A percentile compares a stretch with the other conserved stretches of the same genome.
These are phyloP conservation scores for Globisporangium carolinianum DNA, from an alignment of 352 stramenopile species.

Conservation along the genomic window DNA sequence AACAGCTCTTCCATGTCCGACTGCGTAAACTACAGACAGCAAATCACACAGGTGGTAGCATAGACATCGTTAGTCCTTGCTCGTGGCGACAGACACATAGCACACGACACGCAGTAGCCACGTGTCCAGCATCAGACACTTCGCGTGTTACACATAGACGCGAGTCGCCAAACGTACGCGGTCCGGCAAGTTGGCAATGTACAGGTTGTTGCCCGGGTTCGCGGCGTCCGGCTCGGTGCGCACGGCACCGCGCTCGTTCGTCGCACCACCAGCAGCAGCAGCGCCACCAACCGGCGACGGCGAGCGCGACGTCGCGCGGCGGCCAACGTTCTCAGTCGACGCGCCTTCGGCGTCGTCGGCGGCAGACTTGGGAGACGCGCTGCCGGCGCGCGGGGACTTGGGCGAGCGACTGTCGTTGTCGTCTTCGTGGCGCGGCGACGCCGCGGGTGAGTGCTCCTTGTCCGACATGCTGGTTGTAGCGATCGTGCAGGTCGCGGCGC, in stretches of 20 bases:
- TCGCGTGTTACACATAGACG: too few relatives aligned
- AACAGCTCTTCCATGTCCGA: conserved; percentile 67
- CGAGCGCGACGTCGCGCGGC: conserved; percentile 33
- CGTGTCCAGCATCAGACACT: too few relatives aligned
- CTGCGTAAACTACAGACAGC: conserved; percentile 23
- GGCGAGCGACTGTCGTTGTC: conserved; percentile 17
- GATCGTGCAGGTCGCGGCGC: neutral
- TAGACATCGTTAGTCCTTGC: too few relatives aligned
- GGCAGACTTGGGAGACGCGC: conserved; percentile 3
- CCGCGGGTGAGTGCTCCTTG: conserved; percentile 17
- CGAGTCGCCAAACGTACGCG: conserved; percentile 20
- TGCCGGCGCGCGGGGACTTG: conserved; percentile 6
- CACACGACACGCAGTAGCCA: neutral
- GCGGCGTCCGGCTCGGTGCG: conserved; percentile 9
- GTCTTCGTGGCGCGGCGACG: conserved; percentile 13
- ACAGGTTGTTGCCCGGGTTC: conserved; percentile 80
- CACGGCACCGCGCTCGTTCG: neutral
- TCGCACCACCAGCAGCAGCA: neutral
- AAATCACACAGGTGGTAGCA: too few relatives aligned
- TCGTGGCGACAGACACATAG: neutral
- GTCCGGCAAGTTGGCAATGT: conserved; percentile 63
- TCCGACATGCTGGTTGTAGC: conserved; percentile 18
- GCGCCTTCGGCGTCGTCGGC: neutral
- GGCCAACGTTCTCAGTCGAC: neutral
- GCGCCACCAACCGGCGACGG: conserved; percentile 11